Base-by-base conservation (phyloP, 78 protist species). In the Acrasis kona region DNA sequence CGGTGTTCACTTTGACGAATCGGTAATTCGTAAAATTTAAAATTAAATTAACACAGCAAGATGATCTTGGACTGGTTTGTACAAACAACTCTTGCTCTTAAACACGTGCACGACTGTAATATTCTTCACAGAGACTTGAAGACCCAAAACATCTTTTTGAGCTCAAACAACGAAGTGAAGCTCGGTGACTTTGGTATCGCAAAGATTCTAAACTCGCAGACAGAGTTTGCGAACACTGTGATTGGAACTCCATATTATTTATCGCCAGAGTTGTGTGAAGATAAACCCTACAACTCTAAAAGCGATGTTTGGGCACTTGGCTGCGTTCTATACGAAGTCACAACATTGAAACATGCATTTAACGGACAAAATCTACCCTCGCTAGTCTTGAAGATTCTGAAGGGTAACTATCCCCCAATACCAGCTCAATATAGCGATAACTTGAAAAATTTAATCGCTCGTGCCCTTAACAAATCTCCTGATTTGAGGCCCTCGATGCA, bases 121-220 rank as follows among this genome's bases (percentile, higher is more conserved):
- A 82, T 89, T 6, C 72, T 92, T 41, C 96, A 92, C 70, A 76
- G 96, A 27, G 96, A 92, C 72, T 30, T 92, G 41, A 92, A 91
- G 80, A 42, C 85, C 28, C 93, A 87, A 73, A 93, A 95, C 80
- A 34, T 95, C 42, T 85, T 95, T 37, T 69, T 95, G 31, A 82
- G 85, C 0, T 8, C 77, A 19, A 75, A 80, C 12, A 70, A 42
- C n/a, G 67, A 78, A 30, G 87, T 88, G 50, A 89, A 92, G 31
- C 76, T 96, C 34, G 97, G 97, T 12, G 98, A 96, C 80, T 91
- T 96, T 66, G 97, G 97, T 32, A 93, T 96, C 41, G 93, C 96
- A 10, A 76, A 87, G 37, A 82, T 96, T 28, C 80, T 96, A 9
- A 76, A 38, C 65, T 76, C 35, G 40, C 66, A 9, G 72, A 31